Base-by-base conservation (phyloP, 2,329 filamentous ascomycete genomes). In the Passalora sequoiae region DNA sequence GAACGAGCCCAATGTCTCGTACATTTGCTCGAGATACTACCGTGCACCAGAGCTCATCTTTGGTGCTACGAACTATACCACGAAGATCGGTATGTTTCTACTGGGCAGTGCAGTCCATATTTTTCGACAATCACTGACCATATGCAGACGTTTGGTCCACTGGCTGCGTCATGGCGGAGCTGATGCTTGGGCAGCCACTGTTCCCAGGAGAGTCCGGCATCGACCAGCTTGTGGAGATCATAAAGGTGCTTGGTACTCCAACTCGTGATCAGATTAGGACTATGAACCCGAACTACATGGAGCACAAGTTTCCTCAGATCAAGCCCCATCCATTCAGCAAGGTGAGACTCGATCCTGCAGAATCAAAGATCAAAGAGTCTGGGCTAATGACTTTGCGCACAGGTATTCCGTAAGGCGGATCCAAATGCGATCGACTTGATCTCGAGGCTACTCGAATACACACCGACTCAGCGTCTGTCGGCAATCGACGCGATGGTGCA, bases 221-320 rank as follows among this genome's bases (percentile, higher is more conserved):
- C 61, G 92, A 98, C 65, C 92, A 98, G 67, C 75, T 98, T 37
- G 92, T 98, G 33, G 92, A 98, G 70, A 98, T 98, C 66, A 98
- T 98, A 77, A 98, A 98, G 73, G 91, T 98, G 40, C 74, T 98
- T 49, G 92, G 92, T 47, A 98, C 92, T 13, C 92, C 92, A 13
- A 97, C 92, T 25, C 80, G 92, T 54, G 92, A 98, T 67, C 92
- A 98, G 69, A 98, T 98, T 62, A 86, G 92, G 58, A 98, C 92
- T 55, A 98, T 98, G 92, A 98, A 98, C 70, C 92, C 92, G 47
- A 98, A 98, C 70, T 98, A 98, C 71, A 98, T 98, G 92, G 92
- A 98, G 73, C 92, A 98, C 74, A 97, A 97, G 74, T 98, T 98
- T 70, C 92, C 92, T 36, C 92, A 98, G 69, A 98, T 98, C 74